Percentiles rank a stretch among this genome's conserved stretches.
Evolutionary conservation across 495 filamentous ascomycete species (phyloP).

Genomic region (Echria macrotheca): DNA sequence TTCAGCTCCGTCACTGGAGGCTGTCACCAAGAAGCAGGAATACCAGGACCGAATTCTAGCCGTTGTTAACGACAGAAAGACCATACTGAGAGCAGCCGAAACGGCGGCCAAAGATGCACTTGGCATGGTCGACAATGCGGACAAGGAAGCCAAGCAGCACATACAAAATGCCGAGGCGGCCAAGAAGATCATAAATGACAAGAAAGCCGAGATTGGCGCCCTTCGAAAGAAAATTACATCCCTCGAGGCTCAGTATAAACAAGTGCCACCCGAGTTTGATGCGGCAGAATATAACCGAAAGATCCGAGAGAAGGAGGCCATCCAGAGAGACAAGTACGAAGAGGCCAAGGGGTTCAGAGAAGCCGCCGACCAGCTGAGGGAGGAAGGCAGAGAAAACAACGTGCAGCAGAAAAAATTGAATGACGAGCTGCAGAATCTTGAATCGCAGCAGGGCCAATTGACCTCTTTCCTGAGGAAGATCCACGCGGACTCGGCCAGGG

Average conservation of each 20-base stretch:
- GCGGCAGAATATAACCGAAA: constrained; percentile 47
- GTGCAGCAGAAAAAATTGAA: constrained; percentile 27
- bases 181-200: constrained; percentile 40
- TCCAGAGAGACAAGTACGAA: constrained; percentile 38
- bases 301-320: constrained; percentile 44
- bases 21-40: constrained; percentile 58
- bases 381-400: constrained; percentile 20
- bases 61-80: constrained; percentile 49
- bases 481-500: constrained; percentile 57
- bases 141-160: constrained; percentile 52
- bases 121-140: constrained; percentile 45
- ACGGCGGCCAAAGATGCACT: constrained; percentile 44
- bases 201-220: constrained; percentile 46
- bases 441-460: constrained; percentile 74
- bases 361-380: constrained; percentile 27
- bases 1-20: constrained; percentile 60
- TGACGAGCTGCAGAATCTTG: constrained; percentile 51
- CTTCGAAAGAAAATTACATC: constrained; percentile 39
- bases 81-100: constrained; percentile 47
- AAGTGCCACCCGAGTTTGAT: constrained; percentile 44
- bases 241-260: constrained; percentile 39
- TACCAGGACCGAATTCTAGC: constrained; percentile 47
- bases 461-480: constrained; percentile 52
- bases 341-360: constrained; percentile 28
- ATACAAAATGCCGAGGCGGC: constrained; percentile 54